These are phyloP conservation scores for Pseudocercospora ulei DNA, from an alignment of 2,329 filamentous ascomycete species.

Conservation along the genomic window DNA sequence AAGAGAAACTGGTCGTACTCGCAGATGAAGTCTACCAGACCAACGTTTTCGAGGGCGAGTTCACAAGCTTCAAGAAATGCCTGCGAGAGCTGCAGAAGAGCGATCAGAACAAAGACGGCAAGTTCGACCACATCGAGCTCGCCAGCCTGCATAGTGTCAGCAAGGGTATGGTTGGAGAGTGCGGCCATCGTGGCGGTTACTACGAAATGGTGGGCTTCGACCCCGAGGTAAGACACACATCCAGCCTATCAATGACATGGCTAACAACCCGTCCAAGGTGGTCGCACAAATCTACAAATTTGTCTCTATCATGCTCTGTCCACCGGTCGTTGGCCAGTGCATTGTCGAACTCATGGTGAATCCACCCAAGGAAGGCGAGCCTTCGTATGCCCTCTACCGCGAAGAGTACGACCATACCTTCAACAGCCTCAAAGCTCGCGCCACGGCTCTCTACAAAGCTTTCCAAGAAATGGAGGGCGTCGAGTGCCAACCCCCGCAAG, in stretches of 20 bases:
- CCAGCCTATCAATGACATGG: neutral
- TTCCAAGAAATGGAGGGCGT: conserved; percentile 96
- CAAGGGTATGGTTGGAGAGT: conserved; percentile 99
- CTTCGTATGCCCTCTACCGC: conserved; percentile 73
- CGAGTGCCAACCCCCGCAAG: conserved; percentile 78
- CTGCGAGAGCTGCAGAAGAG: conserved; percentile 68
- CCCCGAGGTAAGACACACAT: conserved; percentile 28
- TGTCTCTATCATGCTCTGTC: conserved; percentile 91
- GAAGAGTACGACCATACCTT: conserved; percentile 78
- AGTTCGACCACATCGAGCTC: conserved; percentile 77
- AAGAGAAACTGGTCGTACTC: conserved; percentile 78
- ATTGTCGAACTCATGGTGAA: conserved; percentile 97
- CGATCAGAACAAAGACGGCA: conserved; percentile 53
- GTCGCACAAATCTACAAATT: conserved; percentile 97
- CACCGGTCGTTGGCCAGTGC: conserved; percentile 91
- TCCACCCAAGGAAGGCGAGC: conserved; percentile 72
- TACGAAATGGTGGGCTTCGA: conserved; percentile 93
- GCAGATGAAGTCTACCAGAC: conserved; percentile 99
- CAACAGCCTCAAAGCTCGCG: conserved; percentile 65
- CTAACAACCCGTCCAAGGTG: conserved; percentile 45
- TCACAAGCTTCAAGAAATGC: conserved; percentile 88
- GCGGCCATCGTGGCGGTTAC: conserved; percentile 93
- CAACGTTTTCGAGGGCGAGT: conserved; percentile 90
- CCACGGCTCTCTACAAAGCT: conserved; percentile 74
- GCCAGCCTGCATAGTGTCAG: conserved; percentile 86